Evolutionary conservation across 257 asterid genomes (phyloP), one percentile per base, ranked within the genome.

Genomic region (Solanum ossicruentum): DNA sequence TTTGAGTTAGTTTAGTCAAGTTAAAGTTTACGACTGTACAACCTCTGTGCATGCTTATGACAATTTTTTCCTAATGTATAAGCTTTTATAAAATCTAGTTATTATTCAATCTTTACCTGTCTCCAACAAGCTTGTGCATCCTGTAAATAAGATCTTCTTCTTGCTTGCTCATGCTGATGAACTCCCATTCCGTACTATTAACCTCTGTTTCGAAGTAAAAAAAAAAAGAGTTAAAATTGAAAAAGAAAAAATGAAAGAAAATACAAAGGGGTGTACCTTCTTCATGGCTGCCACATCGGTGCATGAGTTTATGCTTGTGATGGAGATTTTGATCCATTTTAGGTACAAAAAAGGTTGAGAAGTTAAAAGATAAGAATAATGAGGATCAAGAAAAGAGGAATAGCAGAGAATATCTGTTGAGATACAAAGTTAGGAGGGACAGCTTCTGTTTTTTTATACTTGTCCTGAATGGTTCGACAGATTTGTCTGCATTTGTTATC

Each of bases 61-160:
- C 21, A 75, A 12, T 12, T 20, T 51, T 26, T 51, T 23, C 82
- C 36, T 32, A 32, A 32, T 32, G 49, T 6, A 67, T 10, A 12
- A 49, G 3, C 54, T 9, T 49, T 2, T 49, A 49, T 3, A 49
- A 51, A 51, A 51, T 51, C 55, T 51, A 11, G 55, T 51, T 10
- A 47, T 47, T 47, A 0, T 51, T 36, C 63, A 51, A 77, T 3
- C 21, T 51, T 78, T 87, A 91, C 97, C 88, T 90, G 82, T 93
- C 93, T 87, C 97, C 95, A 28, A 93, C 97, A 47, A 93, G 93
- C 89, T 86, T 88, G 87, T 93, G 93, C 97, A 93, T 93, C 87
- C 93, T 91, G 77, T 88, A 66, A 86, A 93, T 91, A 56, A 93
- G 90, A 56, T 93, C 97, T 67, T 88, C 93, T 88, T 93, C 97